phyloP scores from a whole-genome alignment of 2,329 filamentous ascomycete species.

The Calonectria pseudoreteaudii region DNA sequence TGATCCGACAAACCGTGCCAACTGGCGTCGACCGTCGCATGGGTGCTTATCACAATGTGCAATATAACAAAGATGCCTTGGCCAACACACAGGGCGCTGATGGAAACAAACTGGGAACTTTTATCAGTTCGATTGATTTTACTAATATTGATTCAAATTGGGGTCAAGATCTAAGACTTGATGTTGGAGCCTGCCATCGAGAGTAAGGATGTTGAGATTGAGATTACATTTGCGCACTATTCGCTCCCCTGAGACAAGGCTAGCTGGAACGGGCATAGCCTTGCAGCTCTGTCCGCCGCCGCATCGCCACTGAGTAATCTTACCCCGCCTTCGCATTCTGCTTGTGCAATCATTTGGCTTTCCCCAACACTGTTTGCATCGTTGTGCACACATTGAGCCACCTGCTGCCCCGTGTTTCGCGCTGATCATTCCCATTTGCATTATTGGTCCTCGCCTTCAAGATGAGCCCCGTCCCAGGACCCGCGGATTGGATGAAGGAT shows the following conservation, averaged over 20 bases:
- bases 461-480: constrained; percentile 1
- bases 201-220: no score
- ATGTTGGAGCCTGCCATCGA: no score
- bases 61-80: no score
- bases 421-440: neutral
- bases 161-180: no score
- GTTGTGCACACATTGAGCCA: neutral
- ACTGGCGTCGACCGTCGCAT: no score
- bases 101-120: no score
- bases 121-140: no score
- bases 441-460: neutral
- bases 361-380: neutral
- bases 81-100: no score
- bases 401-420: neutral
- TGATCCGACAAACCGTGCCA: no score
- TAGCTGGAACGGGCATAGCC: neutral
- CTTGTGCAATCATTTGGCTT: neutral
- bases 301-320: neutral
- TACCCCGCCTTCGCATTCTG: neutral
- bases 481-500: constrained; percentile 7
- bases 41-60: no score
- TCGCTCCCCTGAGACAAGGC: neutral
- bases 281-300: neutral
- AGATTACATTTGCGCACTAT: no score
- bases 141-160: no score